These are phyloP conservation scores for Hypsizygus marmoreus DNA, from an alignment of 768 basidiomycete species.

Conservation along the genomic window DNA sequence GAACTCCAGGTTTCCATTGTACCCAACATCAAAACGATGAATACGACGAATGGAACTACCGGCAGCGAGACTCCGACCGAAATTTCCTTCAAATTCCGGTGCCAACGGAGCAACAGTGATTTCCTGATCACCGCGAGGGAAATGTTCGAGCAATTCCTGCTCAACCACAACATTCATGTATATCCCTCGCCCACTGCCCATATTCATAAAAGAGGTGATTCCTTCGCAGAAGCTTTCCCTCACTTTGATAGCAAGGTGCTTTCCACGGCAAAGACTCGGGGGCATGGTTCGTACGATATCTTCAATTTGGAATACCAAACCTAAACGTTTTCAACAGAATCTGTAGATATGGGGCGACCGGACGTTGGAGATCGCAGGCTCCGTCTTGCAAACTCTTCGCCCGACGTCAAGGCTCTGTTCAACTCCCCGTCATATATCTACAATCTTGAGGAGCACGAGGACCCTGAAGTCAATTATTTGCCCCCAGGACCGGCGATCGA, in stretches of 20 bases:
- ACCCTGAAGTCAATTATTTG: conserved; percentile 59
- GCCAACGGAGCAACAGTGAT: conserved; percentile 94
- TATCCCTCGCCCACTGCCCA: conserved; percentile 81
- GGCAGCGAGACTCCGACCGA: conserved; percentile 64
- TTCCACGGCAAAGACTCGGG: conserved; percentile 72
- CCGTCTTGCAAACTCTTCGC: conserved; percentile 85
- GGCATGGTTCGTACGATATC: conserved; percentile 45
- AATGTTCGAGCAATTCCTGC: conserved; percentile 89
- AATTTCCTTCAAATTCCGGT: conserved; percentile 92
- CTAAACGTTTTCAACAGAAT: conserved; percentile 47
- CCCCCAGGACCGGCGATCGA: conserved; percentile 54
- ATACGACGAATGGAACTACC: conserved; percentile 45
- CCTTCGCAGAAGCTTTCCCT: conserved; percentile 93
- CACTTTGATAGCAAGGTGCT: conserved; percentile 96
- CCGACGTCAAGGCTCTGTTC: conserved; percentile 94
- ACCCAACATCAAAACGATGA: conserved; percentile 68
- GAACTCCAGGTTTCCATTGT: conserved; percentile 91
- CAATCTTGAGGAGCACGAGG: conserved; percentile 73
- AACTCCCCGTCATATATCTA: conserved; percentile 84
- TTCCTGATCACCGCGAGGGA: conserved; percentile 88
- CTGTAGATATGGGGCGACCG: conserved; percentile 73
- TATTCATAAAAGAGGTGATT: conserved; percentile 84
- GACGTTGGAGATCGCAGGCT: conserved; percentile 74
- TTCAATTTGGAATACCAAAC: conserved; percentile 3
- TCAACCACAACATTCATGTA: conserved; percentile 80